Evolutionary conservation across 768 basidiomycete species (phyloP), one percentile per base, ranked within the genome.

Genomic region (Chlorophyllum brunneum): DNA sequence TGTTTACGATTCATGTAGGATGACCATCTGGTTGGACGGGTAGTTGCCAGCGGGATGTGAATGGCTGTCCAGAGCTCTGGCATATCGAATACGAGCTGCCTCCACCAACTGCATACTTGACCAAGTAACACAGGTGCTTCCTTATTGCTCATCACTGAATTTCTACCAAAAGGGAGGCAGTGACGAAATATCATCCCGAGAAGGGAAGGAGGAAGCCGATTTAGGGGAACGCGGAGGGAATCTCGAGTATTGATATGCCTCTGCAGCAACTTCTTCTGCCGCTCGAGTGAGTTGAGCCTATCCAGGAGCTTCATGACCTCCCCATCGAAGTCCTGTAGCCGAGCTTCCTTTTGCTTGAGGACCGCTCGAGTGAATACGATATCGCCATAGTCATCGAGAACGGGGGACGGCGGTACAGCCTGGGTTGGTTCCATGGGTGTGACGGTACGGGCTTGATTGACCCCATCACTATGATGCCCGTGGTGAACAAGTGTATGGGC

Each of bases 31-130:
- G 29, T 7, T 7, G 16, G 43, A 20, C 6, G 9, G 11, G n/a
- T 8, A n/a, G 13, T 22, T 7, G 33, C 5, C 5, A 47, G 22
- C 22, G 31, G 1, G 34, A 58, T 51, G 23, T 58, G 53, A 18
- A 58, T 36, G 11, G 37, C 38, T 4, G 54, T 23, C 56, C 56
- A 58, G 2, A 58, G 44, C 22, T 39, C 38, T 2, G 54, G 54
- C 4, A 54, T 51, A 39, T 26, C 36, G 10, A 37, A 15, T 7
- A 41, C 33, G 26, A 57, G 26, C 36, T 45, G 38, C 38, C 56
- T 36, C 56, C 56, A 58, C n/a, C 22, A 30, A 16, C 49, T 34
- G 30, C 56, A 58, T n/a, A 58, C 56, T 26, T 50, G 27, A 15
- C 53, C 54, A 15, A 58, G 40, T 9, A 51, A 15, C 15, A 58